These are phyloP conservation scores for Ceratobasidium sp. DNA, from an alignment of 1,284 basidiomycete species.

Conservation along the genomic window DNA sequence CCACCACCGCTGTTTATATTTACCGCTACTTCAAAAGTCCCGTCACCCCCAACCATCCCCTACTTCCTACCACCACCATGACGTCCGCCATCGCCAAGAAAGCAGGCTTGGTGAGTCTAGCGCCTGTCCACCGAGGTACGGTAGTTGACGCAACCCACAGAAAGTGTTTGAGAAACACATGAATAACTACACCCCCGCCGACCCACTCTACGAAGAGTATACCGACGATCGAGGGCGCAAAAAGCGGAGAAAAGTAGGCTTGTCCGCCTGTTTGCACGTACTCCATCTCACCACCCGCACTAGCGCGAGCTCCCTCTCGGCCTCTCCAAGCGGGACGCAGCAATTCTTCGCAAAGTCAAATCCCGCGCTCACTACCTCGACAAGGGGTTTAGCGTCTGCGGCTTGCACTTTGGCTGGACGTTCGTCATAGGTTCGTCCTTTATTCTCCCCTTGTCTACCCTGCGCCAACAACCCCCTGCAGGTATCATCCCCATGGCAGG, in stretches of 20 bases:
- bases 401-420: slow-evolving; percentile 89
- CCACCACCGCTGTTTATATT: slow-evolving; percentile 19
- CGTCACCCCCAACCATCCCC: slow-evolving; percentile 11
- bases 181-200: slow-evolving; percentile 72
- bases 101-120: slow-evolving; percentile 46
- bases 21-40: not conserved
- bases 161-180: slow-evolving; percentile 71
- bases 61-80: slow-evolving; percentile 21
- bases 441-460: not conserved
- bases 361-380: slow-evolving; percentile 89
- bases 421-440: slow-evolving; percentile 70
- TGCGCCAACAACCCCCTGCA: slow-evolving; percentile 47
- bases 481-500: slow-evolving; percentile 81
- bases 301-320: slow-evolving; percentile 82
- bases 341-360: slow-evolving; percentile 79
- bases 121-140: not conserved
- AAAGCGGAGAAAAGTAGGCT: slow-evolving; percentile 72
- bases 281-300: slow-evolving; percentile 15
- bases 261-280: slow-evolving; percentile 11
- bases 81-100: slow-evolving; percentile 47
- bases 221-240: slow-evolving; percentile 72
- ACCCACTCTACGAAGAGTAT: slow-evolving; percentile 84
- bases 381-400: slow-evolving; percentile 86
- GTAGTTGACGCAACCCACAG: slow-evolving; percentile 16
- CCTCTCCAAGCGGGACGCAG: slow-evolving; percentile 79